A percentile compares a stretch with the other conserved stretches of the same genome.
Conservation (phyloP, 345 rosid species). For the Euphorbia pulcherrima region DNA sequence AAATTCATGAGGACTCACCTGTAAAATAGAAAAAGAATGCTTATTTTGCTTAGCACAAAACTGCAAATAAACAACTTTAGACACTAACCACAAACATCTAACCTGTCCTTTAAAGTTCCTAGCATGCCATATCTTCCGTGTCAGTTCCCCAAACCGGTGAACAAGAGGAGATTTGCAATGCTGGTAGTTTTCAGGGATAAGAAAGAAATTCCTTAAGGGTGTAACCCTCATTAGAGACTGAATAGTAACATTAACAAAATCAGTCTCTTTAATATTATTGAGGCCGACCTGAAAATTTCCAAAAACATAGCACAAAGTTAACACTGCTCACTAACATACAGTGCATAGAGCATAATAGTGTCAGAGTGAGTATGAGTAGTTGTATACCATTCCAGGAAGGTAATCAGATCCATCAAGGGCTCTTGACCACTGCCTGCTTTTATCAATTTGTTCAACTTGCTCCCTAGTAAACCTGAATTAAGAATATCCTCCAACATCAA, state of each 20-base stretch:
- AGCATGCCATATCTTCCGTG: slow-evolving; percentile 94
- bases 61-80: slow-evolving; percentile 11
- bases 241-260: slow-evolving; percentile 95
- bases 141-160: slow-evolving; percentile 90
- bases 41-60: slow-evolving; percentile 4
- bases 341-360: background rate
- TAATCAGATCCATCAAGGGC: slow-evolving; percentile 99
- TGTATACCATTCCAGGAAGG: slow-evolving; percentile 88
- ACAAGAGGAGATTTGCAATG: slow-evolving; percentile 77
- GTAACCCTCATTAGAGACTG: slow-evolving; percentile 93
- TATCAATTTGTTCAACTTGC: slow-evolving; percentile 84
- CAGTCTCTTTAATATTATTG: slow-evolving; percentile 90
- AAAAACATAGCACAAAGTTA: background rate
- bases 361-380: background rate
- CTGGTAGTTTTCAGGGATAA: slow-evolving; percentile 84
- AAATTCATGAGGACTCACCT: slow-evolving; percentile 99
- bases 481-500: background rate
- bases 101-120: slow-evolving; percentile 99
- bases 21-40: slow-evolving; percentile 18
- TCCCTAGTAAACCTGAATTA: slow-evolving; percentile 66
- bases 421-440: slow-evolving; percentile 89
- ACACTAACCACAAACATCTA: slow-evolving; percentile 15
- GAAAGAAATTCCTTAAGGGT: slow-evolving; percentile 85
- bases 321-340: background rate
- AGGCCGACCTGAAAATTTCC: slow-evolving; percentile 69